These are phyloP conservation scores for Ambispora gerdemannii DNA, from an alignment of 192 early-diverging fungal species.

Conservation along the genomic window DNA sequence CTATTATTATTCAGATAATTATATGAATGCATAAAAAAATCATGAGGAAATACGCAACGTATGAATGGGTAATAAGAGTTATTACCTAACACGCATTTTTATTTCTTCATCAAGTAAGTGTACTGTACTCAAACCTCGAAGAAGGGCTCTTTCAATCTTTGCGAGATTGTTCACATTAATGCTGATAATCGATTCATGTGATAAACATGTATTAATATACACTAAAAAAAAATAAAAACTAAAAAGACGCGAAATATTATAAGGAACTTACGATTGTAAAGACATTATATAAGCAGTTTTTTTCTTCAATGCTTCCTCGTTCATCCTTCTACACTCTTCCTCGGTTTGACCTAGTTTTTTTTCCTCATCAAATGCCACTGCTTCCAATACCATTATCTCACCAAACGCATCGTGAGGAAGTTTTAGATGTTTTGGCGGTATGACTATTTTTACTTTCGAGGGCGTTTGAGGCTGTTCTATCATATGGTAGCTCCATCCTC, in stretches of 20 bases:
- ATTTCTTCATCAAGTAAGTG: conserved; percentile 41
- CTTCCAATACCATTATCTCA: not conserved
- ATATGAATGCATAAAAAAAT: not conserved
- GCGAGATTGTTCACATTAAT: conserved; percentile 13
- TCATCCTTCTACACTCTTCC: not conserved
- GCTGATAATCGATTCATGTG: not conserved
- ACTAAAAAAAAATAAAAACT: not conserved
- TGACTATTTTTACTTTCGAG: not conserved
- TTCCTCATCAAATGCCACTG: conserved; percentile 7
- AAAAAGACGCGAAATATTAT: not conserved
- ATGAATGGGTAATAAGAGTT: not conserved
- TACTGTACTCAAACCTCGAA: conserved; percentile 32
- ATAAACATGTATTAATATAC: too few species aligned
- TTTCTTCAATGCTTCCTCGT: not conserved
- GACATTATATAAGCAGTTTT: conserved; percentile 4
- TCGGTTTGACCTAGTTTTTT: not conserved
- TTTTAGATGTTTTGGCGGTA: not conserved
- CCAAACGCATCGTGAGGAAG: not conserved
- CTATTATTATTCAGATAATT: conserved; percentile 1
- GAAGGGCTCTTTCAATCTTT: conserved; percentile 22
- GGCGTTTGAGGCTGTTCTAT: conserved; percentile 4
- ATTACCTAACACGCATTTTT: conserved; percentile 33
- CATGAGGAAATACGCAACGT: not conserved
- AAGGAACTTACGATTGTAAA: not conserved
- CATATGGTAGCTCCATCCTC: conserved; percentile 20